Conservation (phyloP, 2,329 filamentous ascomycete species). For the Claviceps sp. region DNA sequence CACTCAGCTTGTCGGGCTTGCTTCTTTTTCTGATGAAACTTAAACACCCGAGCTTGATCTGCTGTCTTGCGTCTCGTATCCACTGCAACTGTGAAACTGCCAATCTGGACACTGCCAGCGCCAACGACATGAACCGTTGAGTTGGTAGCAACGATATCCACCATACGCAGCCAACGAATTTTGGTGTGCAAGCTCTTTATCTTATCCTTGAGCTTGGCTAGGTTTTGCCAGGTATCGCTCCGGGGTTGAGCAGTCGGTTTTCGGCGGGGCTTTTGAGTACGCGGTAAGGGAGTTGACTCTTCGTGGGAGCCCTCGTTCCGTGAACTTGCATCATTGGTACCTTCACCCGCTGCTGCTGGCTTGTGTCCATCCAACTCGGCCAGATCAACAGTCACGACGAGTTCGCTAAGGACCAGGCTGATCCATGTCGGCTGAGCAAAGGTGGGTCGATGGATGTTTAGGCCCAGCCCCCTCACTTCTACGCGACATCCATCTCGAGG, state of each 20-base stretch:
- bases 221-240: slow-evolving; percentile 66
- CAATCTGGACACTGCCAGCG: slow-evolving; percentile 74
- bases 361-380: slow-evolving; percentile 45
- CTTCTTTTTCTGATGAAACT: slow-evolving; percentile 43
- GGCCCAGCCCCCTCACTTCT: slow-evolving; percentile 76
- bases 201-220: slow-evolving; percentile 68
- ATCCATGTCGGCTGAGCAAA: slow-evolving; percentile 97
- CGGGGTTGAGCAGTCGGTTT: slow-evolving; percentile 24
- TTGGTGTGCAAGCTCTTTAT: slow-evolving; percentile 78
- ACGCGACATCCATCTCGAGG: slow-evolving; percentile 80
- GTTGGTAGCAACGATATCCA: slow-evolving; percentile 77
- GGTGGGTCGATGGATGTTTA: slow-evolving; percentile 83
- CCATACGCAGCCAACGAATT: slow-evolving; percentile 76
- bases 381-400: slow-evolving; percentile 72
- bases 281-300: slow-evolving; percentile 5
- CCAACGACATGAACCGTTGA: slow-evolving; percentile 64
- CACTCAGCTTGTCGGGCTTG: slow-evolving; percentile 67
- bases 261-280: slow-evolving; percentile 6
- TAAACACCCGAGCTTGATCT: slow-evolving; percentile 76
- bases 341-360: slow-evolving; percentile 15
- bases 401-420: slow-evolving; percentile 75
- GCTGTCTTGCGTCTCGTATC: slow-evolving; percentile 88
- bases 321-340: slow-evolving; percentile 13
- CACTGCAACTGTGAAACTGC: slow-evolving; percentile 71
- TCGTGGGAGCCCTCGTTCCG: slow-evolving; percentile 14